These are phyloP conservation scores for Pyronema omphalodes DNA, from an alignment of 495 filamentous ascomycete genomes.

Conservation along the genomic window DNA sequence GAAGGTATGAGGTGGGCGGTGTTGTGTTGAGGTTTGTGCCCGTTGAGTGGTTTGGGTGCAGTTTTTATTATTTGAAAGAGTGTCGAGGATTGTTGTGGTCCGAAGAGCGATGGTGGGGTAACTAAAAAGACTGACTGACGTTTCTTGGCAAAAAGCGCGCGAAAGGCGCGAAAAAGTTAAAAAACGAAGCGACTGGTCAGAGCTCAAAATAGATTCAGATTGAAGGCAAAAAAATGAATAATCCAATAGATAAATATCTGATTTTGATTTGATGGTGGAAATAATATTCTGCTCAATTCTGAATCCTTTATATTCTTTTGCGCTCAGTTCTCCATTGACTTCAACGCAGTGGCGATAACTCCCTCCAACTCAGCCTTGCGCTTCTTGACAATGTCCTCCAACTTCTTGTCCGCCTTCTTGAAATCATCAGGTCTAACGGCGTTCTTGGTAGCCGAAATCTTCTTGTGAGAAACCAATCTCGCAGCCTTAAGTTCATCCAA, in stretches of 20 bases:
- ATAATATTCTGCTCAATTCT: neutral
- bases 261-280: too few relatives aligned
- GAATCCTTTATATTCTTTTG: neutral
- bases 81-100: neutral
- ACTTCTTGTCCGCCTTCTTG: slow-evolving; percentile 19
- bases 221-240: too few relatives aligned
- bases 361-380: slow-evolving; percentile 14
- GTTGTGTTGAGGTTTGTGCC: neutral
- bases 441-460: slow-evolving; percentile 10
- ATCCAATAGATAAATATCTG: too few relatives aligned
- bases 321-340: slow-evolving; percentile 1
- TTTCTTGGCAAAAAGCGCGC: neutral
- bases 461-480: slow-evolving; percentile 18
- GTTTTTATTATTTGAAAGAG: neutral
- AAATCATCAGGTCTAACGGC: slow-evolving; percentile 16
- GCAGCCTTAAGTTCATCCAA: slow-evolving; percentile 16
- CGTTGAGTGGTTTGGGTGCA: neutral
- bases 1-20: neutral
- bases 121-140: neutral
- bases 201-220: too few relatives aligned
- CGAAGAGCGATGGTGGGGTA: neutral
- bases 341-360: slow-evolving; percentile 17
- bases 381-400: slow-evolving; percentile 22
- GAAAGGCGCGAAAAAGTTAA: neutral
- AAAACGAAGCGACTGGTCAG: neutral